These are phyloP conservation scores for Exophiala bonariae DNA, from an alignment of 2,329 filamentous ascomycete genomes.

Conservation along the genomic window DNA sequence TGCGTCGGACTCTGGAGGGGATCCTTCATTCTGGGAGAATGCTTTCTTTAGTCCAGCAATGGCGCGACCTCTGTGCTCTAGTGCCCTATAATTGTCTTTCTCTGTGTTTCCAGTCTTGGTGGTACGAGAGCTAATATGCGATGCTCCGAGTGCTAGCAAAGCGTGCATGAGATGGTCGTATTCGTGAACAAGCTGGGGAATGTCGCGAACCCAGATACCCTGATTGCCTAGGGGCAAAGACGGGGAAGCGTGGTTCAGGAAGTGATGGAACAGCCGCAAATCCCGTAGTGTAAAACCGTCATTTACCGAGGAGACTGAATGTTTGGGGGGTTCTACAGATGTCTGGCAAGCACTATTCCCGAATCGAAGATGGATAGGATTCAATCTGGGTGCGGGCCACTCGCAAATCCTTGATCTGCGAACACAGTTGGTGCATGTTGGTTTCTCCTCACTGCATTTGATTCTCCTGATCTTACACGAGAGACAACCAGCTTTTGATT, in stretches of 20 bases:
- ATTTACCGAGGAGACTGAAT: background rate
- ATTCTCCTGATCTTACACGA: slow-evolving; percentile 10
- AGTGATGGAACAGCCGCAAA: slow-evolving; percentile 54
- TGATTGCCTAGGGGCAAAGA: slow-evolving; percentile 65
- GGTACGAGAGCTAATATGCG: slow-evolving; percentile 44
- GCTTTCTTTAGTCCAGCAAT: slow-evolving; percentile 61
- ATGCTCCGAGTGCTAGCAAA: slow-evolving; percentile 66
- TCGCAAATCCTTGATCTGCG: slow-evolving; percentile 3
- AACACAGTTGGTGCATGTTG: slow-evolving; percentile 6
- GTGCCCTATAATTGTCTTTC: slow-evolving; percentile 52
- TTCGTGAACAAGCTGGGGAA: slow-evolving; percentile 66
- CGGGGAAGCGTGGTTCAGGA: slow-evolving; percentile 54
- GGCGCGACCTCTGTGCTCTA: slow-evolving; percentile 66
- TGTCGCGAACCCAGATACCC: slow-evolving; percentile 63
- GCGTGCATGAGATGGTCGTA: slow-evolving; percentile 69
- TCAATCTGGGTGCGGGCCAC: slow-evolving; percentile 1
- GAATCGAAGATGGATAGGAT: background rate
- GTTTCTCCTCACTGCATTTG: slow-evolving; percentile 13
- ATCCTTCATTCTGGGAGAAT: slow-evolving; percentile 34
- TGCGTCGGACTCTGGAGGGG: slow-evolving; percentile 24
- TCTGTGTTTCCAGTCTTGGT: slow-evolving; percentile 44
- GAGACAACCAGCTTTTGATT: slow-evolving; percentile 15
- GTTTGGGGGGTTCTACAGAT: background rate
- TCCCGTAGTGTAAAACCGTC: slow-evolving; percentile 31
- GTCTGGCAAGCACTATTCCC: background rate